These are phyloP conservation scores for Circinella minor DNA, from an alignment of 371 early-diverging fungal genomes.

Conservation along the genomic window DNA sequence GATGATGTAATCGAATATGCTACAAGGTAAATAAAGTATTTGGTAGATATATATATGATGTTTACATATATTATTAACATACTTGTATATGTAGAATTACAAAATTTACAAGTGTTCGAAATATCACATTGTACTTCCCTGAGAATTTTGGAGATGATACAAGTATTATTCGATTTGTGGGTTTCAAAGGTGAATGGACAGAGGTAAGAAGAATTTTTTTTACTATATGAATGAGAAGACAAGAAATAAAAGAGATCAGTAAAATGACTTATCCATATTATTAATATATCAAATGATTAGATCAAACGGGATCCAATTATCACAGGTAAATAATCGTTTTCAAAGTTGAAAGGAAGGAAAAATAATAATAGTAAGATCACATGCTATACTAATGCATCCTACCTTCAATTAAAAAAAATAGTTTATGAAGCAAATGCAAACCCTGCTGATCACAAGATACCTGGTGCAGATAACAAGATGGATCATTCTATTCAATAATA, in stretches of 20 bases:
- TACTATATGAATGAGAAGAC: background rate
- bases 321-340: slow-evolving; percentile 20
- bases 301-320: slow-evolving; percentile 80
- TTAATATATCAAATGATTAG: slow-evolving; percentile 32
- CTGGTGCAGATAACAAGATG: slow-evolving; percentile 42
- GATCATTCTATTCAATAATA: slow-evolving; percentile 46
- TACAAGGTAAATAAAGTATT: slow-evolving; percentile 43
- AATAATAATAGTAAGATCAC: no score
- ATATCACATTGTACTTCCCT: slow-evolving; percentile 83
- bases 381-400: background rate
- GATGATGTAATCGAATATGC: slow-evolving; percentile 72
- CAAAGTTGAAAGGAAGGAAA: no score
- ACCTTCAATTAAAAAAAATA: slow-evolving; percentile 3
- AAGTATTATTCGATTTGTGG: slow-evolving; percentile 78
- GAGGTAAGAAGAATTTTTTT: slow-evolving; percentile 48
- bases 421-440: slow-evolving; percentile 85
- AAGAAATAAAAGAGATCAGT: background rate
- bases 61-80: background rate
- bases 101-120: slow-evolving; percentile 86
- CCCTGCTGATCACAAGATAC: slow-evolving; percentile 81
- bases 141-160: slow-evolving; percentile 80
- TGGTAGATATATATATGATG: background rate
- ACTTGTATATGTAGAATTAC: slow-evolving; percentile 56
- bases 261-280: background rate
- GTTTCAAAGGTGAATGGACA: slow-evolving; percentile 92